Base-by-base conservation (phyloP, 768 basidiomycete species). In the Hydnomerulius pinastri region DNA sequence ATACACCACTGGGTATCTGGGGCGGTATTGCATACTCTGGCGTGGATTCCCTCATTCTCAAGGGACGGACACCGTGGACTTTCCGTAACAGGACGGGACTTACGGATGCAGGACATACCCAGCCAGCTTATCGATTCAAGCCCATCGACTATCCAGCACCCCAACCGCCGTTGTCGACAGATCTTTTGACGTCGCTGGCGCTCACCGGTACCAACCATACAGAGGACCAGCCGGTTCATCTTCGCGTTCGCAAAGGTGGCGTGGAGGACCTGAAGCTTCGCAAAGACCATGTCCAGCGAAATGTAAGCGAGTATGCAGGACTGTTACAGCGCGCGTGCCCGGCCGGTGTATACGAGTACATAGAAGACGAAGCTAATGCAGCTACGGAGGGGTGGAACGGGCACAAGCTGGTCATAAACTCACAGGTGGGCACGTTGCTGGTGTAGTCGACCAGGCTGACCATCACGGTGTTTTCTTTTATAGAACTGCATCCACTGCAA, bases 261-360 rank as follows among this genome's bases (percentile, higher is more conserved):
- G 13, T 64, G 7, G 79, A 81, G 42, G 80, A 78, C 35, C 58
- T 73, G 11, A 66, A 66, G 21, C 66, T 75, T 27, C 71, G 82
- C 43, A 71, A 71, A 40, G 73, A 80, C 20, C 96, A 98, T 64
- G 91, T 96, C 6, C 65, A 78, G 49, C 71, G 71, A 35, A 98
- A 98, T 67, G 78, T 85, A 0, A 76, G 75, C 41, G 82, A 90
- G 58, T 99, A 85, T 64, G 96, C 90, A 0, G 92, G 93, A 6
- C 67, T 98, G 21, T 76, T 99, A n/a, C 87, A 87, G 1, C 77
- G 83, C 4, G 95, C 87, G 4, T 99, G 96, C 68, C 96, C 96
- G 1, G 96, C 97, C 0, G 91, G 85, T 4, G 96, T 98, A 33
- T 99, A 99, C 67, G 96, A 99, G 71, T 99, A 99, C 63, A 86